A percentile compares a stretch with the other conserved stretches of the same genome.
These are phyloP conservation scores for Phytophthora macrochlamydospora DNA, from an alignment of 352 stramenopile genomes.

Conservation along the genomic window DNA sequence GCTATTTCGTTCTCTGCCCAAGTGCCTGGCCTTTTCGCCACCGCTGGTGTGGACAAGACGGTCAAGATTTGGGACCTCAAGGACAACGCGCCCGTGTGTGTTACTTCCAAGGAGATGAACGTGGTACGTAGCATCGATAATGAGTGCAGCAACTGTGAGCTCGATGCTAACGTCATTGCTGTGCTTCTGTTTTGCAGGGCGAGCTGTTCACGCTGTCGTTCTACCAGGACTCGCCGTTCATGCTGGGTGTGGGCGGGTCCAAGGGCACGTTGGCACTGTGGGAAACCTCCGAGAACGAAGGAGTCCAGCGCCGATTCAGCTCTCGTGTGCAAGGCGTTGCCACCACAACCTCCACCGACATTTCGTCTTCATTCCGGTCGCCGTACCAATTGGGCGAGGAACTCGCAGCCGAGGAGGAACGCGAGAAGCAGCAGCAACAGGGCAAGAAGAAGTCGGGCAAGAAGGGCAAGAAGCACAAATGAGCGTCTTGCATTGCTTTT, in stretches of 20 bases:
- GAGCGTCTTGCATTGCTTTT: neutral
- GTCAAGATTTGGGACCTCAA: slow-evolving; percentile 97
- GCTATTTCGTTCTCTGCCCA: slow-evolving; percentile 86
- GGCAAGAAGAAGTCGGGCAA: slow-evolving; percentile 61
- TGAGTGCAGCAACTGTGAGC: slow-evolving; percentile 3
- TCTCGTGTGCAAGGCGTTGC: slow-evolving; percentile 59
- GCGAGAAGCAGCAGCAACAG: slow-evolving; percentile 44
- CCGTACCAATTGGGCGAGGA: slow-evolving; percentile 81
- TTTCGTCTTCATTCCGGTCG: slow-evolving; percentile 78
- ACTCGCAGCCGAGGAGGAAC: slow-evolving; percentile 73
- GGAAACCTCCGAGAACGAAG: slow-evolving; percentile 90
- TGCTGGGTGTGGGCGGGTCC: slow-evolving; percentile 90
- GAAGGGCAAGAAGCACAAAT: slow-evolving; percentile 43
- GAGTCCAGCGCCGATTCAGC: slow-evolving; percentile 82
- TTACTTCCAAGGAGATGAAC: slow-evolving; percentile 93
- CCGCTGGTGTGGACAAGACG: slow-evolving; percentile 96
- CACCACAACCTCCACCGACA: slow-evolving; percentile 42
- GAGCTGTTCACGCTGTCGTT: slow-evolving; percentile 92
- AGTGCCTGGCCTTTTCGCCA: slow-evolving; percentile 94
- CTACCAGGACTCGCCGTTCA: slow-evolving; percentile 88
- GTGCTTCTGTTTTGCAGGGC: slow-evolving; percentile 47
- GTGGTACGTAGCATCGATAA: slow-evolving; percentile 63
- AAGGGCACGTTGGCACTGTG: slow-evolving; percentile 90
- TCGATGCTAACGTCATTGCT: slow-evolving; percentile 11
- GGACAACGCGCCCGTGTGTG: slow-evolving; percentile 69